A percentile compares a stretch with the other conserved stretches of the same genome.
phyloP scores from a whole-genome alignment of 2,329 filamentous ascomycete genomes.

The Xylaria digitata region DNA sequence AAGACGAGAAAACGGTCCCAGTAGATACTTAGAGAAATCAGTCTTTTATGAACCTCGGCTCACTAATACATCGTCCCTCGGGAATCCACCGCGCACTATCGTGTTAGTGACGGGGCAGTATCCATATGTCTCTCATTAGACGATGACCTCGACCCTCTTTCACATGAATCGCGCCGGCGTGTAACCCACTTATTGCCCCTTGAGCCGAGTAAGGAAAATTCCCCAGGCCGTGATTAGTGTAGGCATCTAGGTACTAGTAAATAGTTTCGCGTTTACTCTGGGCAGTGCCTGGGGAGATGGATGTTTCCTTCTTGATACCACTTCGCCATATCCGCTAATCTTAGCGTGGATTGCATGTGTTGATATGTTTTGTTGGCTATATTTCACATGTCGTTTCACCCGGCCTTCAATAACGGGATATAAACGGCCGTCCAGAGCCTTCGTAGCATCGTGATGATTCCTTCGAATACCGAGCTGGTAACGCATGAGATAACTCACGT shows the following conservation, averaged over 20 bases:
- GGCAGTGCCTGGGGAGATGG: not conserved
- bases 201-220: not conserved
- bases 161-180: slow-evolving; percentile 3
- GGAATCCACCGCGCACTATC: slow-evolving; percentile 7
- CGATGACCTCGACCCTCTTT: slow-evolving; percentile 13
- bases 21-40: not conserved
- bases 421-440: not conserved
- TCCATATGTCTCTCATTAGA: slow-evolving; percentile 19
- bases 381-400: too few species aligned
- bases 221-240: not conserved
- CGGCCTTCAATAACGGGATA: not conserved
- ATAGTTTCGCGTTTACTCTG: not conserved
- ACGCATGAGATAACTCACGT: too few species aligned
- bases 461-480: too few species aligned
- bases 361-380: too few species aligned
- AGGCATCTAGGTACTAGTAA: too few species aligned
- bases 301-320: not conserved
- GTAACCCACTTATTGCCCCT: not conserved
- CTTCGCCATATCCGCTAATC: not conserved
- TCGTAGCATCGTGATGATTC: not conserved
- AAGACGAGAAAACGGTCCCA: not conserved
- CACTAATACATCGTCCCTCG: not conserved
- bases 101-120: slow-evolving; percentile 12
- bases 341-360: too few species aligned
- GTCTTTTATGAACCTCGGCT: slow-evolving; percentile 19